Base-by-base conservation (phyloP, 2,329 filamentous ascomycete species). In the Orbilia ellipsospora region DNA sequence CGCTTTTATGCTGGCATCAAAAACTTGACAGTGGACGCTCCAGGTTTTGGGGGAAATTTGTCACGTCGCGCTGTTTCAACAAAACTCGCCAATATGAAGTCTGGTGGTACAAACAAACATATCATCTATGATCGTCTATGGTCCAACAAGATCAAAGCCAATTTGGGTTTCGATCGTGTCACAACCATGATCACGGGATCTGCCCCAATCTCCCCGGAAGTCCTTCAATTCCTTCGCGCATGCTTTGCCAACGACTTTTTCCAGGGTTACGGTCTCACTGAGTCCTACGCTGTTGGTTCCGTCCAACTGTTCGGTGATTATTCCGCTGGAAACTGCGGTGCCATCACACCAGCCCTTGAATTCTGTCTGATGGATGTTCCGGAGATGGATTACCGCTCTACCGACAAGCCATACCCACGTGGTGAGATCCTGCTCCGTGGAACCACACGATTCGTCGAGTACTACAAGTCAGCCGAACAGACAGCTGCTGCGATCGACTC, bases 211-310 rank as follows among this genome's bases (percentile, higher is more conserved):
- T 94, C 98, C 79, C 93, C 93, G 0, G 88, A 89, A 26, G 88
- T 98, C 40, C 94, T 98, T 78, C 87, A 92, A 80, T 97, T 98
- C 84, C 87, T 98, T 57, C 91, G 93, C 52, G 89, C 94, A 45
- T 91, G 92, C 31, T 92, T 96, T 77, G 90, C 88, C 73, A 92
- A 90, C 83, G 86, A 89, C 80, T 91, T 98, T 80, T 83, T 88
- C 36, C 94, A 98, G 83, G 95, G 94, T 31, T 99, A 94, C 82
- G 95, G 95, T 57, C 86, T 99, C 82, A 99, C 95, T 0, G 95
- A 99, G 84, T 92, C 93, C 0, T 97, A 96, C 80, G 93, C 94
- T 51, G 87, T 90, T 31, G 89, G 88, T 20, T 86, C 90, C 12
- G 87, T 88, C 42, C 95, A 98, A 84, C 80, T 88, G 10, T 82